Conservation (phyloP, 306 rosid species). For the Ormosia semicastrata region DNA sequence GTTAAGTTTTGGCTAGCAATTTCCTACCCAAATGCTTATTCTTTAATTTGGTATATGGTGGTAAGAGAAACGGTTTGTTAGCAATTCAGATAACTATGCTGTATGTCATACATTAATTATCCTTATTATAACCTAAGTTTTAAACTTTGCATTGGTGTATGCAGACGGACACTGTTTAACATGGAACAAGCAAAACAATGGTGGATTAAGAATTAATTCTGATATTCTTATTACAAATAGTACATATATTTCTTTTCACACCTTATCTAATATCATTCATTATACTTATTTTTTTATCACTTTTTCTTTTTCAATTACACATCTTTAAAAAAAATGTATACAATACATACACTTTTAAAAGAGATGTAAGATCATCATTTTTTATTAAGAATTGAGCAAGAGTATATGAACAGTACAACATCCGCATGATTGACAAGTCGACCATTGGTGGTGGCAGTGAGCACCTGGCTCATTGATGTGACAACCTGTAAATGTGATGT, state of each 20-base stretch:
- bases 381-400: too few relatives aligned
- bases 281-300: too few relatives aligned
- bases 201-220: too few relatives aligned
- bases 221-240: too few relatives aligned
- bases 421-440: conserved; percentile 79
- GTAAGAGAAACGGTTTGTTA: not conserved
- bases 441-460: conserved; percentile 82
- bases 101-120: not conserved
- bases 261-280: too few relatives aligned
- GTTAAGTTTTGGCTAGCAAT: not conserved
- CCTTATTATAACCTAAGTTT: not conserved
- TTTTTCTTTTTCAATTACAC: too few relatives aligned
- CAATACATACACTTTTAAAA: too few relatives aligned
- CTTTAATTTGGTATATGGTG: not conserved
- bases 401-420: conserved; percentile 84
- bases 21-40: not conserved
- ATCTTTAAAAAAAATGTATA: too few relatives aligned
- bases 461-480: conserved; percentile 70
- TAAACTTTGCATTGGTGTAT: conserved; percentile 30
- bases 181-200: conserved; percentile 85
- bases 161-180: conserved; percentile 91
- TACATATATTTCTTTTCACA: too few relatives aligned
- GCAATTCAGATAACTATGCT: not conserved
- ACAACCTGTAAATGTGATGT: conserved; percentile 62
- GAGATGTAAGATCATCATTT: too few relatives aligned